Evolutionary conservation across 2,329 filamentous ascomycete genomes (phyloP), one percentile per base, ranked within the genome.

Genomic region (Penicillium sp.): DNA sequence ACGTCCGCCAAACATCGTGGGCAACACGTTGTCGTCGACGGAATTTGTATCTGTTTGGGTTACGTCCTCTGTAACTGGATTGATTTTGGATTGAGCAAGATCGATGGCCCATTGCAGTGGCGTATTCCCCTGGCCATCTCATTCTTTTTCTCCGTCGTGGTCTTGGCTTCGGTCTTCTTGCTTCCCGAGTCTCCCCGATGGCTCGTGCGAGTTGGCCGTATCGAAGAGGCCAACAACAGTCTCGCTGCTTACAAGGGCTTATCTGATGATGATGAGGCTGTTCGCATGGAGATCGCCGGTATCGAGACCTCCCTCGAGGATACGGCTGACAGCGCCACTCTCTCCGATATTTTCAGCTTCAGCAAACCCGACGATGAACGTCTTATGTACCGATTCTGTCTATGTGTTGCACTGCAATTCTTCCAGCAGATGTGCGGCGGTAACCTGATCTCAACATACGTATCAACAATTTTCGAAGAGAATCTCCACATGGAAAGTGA

Each of bases 341-440:
- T 83, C 64, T 62, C 65, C 4, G 82, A 84, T 56, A 74, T 84
- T 26, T 83, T 84, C 70, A 81, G 45, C 50, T 45, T 77, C 55
- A 81, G 78, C 72, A 76, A 74, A 55, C 45, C 47, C n/a, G 77
- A 80, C 30, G 77, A 82, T 0, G 61, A 63, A 26, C 60, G 60
- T 7, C 60, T 64, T 2, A 50, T 60, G 10, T 64, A 64, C 36
- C 60, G 60, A 0, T 62, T 64, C 50, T 61, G 58, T 16, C 43
- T 62, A 1, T 62, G 60, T 13, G 34, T 64, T 7, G 49, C 51
- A 6, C 50, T 62, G 4, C 60, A 64, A 38, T 62, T 62, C 45
- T 62, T 62, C 60, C 61, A 62, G 18, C 61, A 64, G 30, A 62
- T 64, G 60, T 64, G 61, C 19, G 58, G 60, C 46, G 61, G 61